Evolutionary conservation across 768 basidiomycete species (phyloP), one percentile per base, ranked within the genome.

Genomic region (Xerocomellus intermedius): DNA sequence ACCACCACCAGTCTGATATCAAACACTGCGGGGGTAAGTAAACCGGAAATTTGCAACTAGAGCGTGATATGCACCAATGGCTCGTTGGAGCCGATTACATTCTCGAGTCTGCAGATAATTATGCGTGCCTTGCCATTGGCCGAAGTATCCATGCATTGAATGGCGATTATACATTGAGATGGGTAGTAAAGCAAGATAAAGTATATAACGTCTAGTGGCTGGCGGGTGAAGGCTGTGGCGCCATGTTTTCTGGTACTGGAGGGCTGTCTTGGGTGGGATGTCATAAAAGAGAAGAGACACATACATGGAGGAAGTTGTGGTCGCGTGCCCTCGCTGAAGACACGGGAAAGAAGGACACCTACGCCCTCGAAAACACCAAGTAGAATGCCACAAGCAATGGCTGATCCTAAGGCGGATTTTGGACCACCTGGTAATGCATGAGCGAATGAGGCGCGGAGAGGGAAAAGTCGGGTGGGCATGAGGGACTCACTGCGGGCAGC

Each of bases 331-430:
- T 91, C 91, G 65, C 87, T 89, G 72, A 97, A 89, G 60, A 94
- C 88, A 56, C 96, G 83, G 45, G 86, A 88, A 57, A 98, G 77
- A 24, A 98, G 79, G 8, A 98, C 95, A 62, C 96, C 96, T 21
- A 98, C 94, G 65, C 95, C 95, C 74, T 93, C 90, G 67, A 94
- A 91, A 13, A 94, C 90, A 62, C 96, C 95, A 24, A 99, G 82
- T 24, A 99, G 78, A 56, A 99, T 95, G 69, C 95, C 96, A 69
- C 97, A 98, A 16, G 91, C 91, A 43, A 99, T 81, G 17, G 96
- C 96, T n/a, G 91, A 94, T 16, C 89, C 88, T 42, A 98, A 76
- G 24, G 93, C 93, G 24, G 91, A 86, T 75, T 82, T 87, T 28
- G 96, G 97, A 17, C 96, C 96, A 77, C 93, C 96, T 98, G 64